Conservation (phyloP, 2,329 filamentous ascomycete genomes). For the Tolypocladium ophioglossoides region DNA sequence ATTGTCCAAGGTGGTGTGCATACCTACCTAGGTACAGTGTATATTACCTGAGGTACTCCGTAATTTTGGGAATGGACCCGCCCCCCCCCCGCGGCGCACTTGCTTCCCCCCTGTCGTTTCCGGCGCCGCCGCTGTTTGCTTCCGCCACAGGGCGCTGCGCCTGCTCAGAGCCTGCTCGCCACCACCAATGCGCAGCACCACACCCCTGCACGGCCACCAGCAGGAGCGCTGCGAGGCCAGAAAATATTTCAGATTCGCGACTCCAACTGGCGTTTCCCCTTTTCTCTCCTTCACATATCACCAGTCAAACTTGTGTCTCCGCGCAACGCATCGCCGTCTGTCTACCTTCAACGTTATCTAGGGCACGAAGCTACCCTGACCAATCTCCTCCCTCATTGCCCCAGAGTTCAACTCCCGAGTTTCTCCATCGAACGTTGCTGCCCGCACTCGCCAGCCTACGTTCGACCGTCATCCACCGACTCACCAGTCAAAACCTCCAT, state of each 20-base stretch:
- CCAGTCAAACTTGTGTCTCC: slow-evolving; percentile 34
- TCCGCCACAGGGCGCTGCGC: neutral
- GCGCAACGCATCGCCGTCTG: slow-evolving; percentile 37
- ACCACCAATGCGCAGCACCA: neutral
- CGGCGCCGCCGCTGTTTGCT: neutral
- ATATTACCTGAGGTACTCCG: too few relatives aligned
- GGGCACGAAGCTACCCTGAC: slow-evolving; percentile 85
- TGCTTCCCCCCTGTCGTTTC: neutral
- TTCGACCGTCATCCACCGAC: slow-evolving; percentile 29
- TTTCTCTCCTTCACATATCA: slow-evolving; percentile 30
- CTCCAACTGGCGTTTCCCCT: slow-evolving; percentile 15
- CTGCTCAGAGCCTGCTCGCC: neutral
- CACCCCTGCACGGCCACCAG: neutral
- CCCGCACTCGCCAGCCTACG: slow-evolving; percentile 19
- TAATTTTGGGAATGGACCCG: neutral
- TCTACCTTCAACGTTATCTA: slow-evolving; percentile 46
- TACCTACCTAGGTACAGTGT: too few relatives aligned
- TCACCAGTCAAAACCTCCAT: slow-evolving; percentile 36
- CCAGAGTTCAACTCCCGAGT: slow-evolving; percentile 53
- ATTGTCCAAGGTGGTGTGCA: too few relatives aligned
- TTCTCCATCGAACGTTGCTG: slow-evolving; percentile 34
- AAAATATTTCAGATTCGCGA: slow-evolving; percentile 33
- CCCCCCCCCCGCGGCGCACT: too few relatives aligned
- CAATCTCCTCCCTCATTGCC: slow-evolving; percentile 47
- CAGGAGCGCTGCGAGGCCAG: slow-evolving; percentile 9